These are phyloP conservation scores for Xylaria palmicola DNA, from an alignment of 495 filamentous ascomycete species.

Conservation along the genomic window DNA sequence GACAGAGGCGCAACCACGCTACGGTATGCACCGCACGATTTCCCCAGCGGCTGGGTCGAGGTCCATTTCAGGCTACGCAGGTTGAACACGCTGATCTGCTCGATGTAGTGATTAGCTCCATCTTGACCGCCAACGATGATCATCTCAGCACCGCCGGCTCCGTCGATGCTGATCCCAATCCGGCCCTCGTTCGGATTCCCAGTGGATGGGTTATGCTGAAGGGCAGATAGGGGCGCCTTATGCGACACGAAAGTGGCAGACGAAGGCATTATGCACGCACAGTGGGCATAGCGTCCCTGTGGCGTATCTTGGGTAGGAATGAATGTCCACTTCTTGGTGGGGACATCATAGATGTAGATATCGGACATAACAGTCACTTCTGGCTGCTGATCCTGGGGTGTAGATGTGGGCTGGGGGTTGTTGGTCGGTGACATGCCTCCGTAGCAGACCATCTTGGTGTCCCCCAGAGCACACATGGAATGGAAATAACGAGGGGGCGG, in stretches of 20 bases:
- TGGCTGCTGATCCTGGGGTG: constrained; percentile 67
- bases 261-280: constrained; percentile 87
- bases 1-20: constrained; percentile 88
- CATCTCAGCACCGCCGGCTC: constrained; percentile 93
- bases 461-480: constrained; percentile 87
- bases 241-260: constrained; percentile 81
- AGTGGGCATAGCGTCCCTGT: constrained; percentile 94
- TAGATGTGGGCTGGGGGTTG: constrained; percentile 39
- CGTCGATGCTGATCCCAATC: constrained; percentile 84
- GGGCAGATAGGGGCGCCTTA: constrained; percentile 76
- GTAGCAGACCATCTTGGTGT: constrained; percentile 95
- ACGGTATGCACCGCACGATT: constrained; percentile 92
- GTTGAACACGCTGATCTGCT: constrained; percentile 98
- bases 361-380: constrained; percentile 98
- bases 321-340: constrained; percentile 78
- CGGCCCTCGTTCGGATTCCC: constrained; percentile 78
- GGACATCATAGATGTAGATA: constrained; percentile 94
- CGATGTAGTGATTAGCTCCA: constrained; percentile 96
- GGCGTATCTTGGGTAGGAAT: constrained; percentile 79
- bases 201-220: constrained; percentile 83
- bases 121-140: constrained; percentile 95
- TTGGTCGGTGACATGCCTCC: constrained; percentile 92
- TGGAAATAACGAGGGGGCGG: constrained; percentile 95
- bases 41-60: constrained; percentile 75
- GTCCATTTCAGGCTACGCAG: constrained; percentile 96